Base-by-base conservation (phyloP, 805 yeast genomes). In the Wickerhamomyces subpelliculosus region DNA sequence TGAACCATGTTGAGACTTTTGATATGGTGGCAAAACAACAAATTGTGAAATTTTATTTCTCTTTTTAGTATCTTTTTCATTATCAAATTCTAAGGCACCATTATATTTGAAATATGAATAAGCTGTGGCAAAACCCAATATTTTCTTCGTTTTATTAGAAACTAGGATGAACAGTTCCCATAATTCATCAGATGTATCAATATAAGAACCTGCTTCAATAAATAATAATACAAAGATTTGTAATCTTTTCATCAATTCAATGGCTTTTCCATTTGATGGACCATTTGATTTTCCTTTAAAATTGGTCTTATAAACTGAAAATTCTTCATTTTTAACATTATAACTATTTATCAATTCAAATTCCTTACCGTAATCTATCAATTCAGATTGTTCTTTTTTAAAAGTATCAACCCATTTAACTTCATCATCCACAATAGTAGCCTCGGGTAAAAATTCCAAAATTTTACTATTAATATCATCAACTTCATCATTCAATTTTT, bases 131-230 rank as follows among this genome's bases (percentile, higher is more conserved):
- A 83, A 93, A 0, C 97, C 97, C 27, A 78, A 74, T 38, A 89
- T 72, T 23, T 42, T 75, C 13, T 57, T 61, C 0, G 59, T 61
- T 1, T 39, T 40, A 8, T 56, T 54, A 33, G 62, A 59, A 17
- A 64, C 53, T 7, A 83, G 46, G 27, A 81, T 65, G 54, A 75
- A 89, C 3, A 88, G 55, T 34, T 84, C 87, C 98, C 98, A 93
- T 14, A 73, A 67, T 8, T 71, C 69, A 58, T 93, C 98, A 0
- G 58, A 58, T 28, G 71, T 68, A 54, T 89, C 96, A 39, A 93
- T 87, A 51, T 76, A 85, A 1, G 94, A 78, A 2, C 96, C 97
- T 0, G 96, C 97, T 57, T 93, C 98, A 48, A 93, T 90, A 62
- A 81, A 88, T 10, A 93, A 65, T 21, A 90, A 63, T 13, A 85